Base-by-base conservation (phyloP, 768 basidiomycete genomes). In the Pleurotus eryngii region DNA sequence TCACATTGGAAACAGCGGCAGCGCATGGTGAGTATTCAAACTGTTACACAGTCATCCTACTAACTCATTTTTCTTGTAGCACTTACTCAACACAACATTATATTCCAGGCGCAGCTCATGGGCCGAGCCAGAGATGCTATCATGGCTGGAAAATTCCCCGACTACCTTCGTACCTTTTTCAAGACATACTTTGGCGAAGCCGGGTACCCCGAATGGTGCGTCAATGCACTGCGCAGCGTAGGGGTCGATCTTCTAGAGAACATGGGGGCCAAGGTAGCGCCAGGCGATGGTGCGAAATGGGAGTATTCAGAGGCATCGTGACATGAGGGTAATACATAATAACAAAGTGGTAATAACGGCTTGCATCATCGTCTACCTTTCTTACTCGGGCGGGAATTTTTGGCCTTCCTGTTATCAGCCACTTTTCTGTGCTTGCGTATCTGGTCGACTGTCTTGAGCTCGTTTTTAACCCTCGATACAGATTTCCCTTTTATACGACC, bases 121-220 rank as follows among this genome's bases (percentile, higher is more conserved):
- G 89, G 90, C n/a, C 77, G 82, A 26, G 90, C 89, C 42, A 79
- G 93, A 55, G 82, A 89, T 63, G 89, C 93, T 2, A 95, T 95
- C 62, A 67, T 93, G 57, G 78, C 80, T 27, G 90, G 86, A 38
- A 81, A 74, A 9, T 96, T 92, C 70, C 94, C 93, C 1, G 76
- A 81, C 50, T 95, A 90, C 67, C 76, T 95, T 26, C 77, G 78
- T 53, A 72, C 71, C 5, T 96, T 95, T 72, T 95, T 96, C 70
- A 78, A 76, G 35, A 73, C 75, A 45, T 95, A 94, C 68, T 96
- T 91, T 64, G 86, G 82, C 5, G 77, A 83, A 56, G 72, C 76
- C n/a, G 88, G 87, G 8, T 92, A 94, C 67, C 92, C 92, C 0
- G 83, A 85, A 66, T 96, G 93, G 93, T 90, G 90, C 63, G 83